phyloP scores from a whole-genome alignment of 2,329 filamentous ascomycete species.

The Aspergillus sp. region DNA sequence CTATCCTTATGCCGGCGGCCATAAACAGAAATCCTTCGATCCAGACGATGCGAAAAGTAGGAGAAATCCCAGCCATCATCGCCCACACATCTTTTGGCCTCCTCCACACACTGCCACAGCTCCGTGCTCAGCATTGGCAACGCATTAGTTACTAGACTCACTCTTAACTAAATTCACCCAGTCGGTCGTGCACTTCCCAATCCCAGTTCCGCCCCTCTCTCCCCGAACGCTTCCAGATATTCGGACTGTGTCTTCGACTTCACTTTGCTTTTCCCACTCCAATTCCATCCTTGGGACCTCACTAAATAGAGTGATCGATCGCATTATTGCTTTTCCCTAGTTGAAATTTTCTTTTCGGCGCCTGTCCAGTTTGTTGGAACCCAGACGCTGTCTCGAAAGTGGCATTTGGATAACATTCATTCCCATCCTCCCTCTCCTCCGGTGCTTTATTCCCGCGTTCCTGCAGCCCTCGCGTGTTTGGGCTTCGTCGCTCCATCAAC shows the following conservation, averaged over 20 bases:
- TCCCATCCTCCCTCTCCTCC: conserved; percentile 18
- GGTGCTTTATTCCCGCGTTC: conserved; percentile 28
- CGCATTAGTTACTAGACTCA: conserved; percentile 2
- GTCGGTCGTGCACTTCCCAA: conserved; percentile 10
- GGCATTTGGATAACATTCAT: conserved; percentile 14
- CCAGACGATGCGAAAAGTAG: conserved; percentile 11
- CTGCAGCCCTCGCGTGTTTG: conserved; percentile 32
- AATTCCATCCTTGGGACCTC: conserved; percentile 1
- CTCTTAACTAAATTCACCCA: not conserved
- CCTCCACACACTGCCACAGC: conserved; percentile 23
- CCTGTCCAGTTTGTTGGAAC: conserved; percentile 4
- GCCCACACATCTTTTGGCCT: conserved; percentile 18
- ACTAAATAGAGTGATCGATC: not conserved
- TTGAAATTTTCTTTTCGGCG: conserved; percentile 6
- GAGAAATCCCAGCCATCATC: conserved; percentile 16
- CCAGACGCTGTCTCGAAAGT: conserved; percentile 12
- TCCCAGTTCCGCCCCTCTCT: conserved; percentile 13
- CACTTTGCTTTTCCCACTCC: conserved; percentile 12
- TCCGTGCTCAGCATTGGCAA: conserved; percentile 10
- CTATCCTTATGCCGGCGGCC: conserved; percentile 21
- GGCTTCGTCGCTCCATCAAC: conserved; percentile 34
- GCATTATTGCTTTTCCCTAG: not conserved
- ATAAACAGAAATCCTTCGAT: conserved; percentile 26
- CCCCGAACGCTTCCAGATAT: conserved; percentile 13
- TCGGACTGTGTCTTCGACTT: conserved; percentile 6